A percentile compares a stretch with the other conserved stretches of the same genome.
These are phyloP conservation scores for Kodamaea lidongshanica DNA, from an alignment of 805 yeast species.

Conservation along the genomic window DNA sequence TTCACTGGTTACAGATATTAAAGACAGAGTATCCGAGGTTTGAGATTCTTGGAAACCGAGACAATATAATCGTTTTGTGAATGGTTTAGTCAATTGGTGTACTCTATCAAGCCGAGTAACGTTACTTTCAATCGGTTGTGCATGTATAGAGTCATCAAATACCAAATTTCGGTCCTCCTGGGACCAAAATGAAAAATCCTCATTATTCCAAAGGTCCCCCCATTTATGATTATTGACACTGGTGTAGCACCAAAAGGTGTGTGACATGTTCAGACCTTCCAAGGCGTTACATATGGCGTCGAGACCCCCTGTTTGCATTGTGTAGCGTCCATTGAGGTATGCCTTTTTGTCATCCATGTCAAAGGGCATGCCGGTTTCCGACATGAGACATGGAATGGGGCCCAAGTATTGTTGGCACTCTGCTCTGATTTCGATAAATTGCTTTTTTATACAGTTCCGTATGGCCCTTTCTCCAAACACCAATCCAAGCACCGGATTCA, in stretches of 20 bases:
- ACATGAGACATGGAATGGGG: constrained; percentile 65
- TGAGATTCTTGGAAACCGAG: too few relatives aligned
- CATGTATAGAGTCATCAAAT: constrained; percentile 14
- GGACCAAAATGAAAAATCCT: constrained; percentile 87
- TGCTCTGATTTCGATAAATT: constrained; percentile 55
- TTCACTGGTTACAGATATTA: constrained; percentile 18
- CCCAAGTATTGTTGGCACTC: constrained; percentile 68
- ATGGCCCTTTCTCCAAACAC: constrained; percentile 81
- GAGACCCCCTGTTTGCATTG: constrained; percentile 71
- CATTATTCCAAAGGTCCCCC: constrained; percentile 94
- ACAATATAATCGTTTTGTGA: too few relatives aligned
- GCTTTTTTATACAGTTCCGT: constrained; percentile 62
- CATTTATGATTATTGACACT: constrained; percentile 65
- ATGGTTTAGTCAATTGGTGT: too few relatives aligned
- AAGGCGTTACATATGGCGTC: constrained; percentile 78
- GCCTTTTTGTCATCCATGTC: constrained; percentile 85
- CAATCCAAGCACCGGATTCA: constrained; percentile 64
- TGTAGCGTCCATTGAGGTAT: constrained; percentile 58
- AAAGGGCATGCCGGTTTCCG: constrained; percentile 97
- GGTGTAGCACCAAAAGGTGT: constrained; percentile 83
- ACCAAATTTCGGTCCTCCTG: constrained; percentile 44
- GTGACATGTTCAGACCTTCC: constrained; percentile 66
- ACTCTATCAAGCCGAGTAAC: too few relatives aligned
- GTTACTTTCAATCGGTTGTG: too few relatives aligned
- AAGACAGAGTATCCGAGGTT: too few relatives aligned